Evolutionary conservation across 306 rosid genomes (phyloP).

Genomic region (Potentilla sterilis): DNA sequence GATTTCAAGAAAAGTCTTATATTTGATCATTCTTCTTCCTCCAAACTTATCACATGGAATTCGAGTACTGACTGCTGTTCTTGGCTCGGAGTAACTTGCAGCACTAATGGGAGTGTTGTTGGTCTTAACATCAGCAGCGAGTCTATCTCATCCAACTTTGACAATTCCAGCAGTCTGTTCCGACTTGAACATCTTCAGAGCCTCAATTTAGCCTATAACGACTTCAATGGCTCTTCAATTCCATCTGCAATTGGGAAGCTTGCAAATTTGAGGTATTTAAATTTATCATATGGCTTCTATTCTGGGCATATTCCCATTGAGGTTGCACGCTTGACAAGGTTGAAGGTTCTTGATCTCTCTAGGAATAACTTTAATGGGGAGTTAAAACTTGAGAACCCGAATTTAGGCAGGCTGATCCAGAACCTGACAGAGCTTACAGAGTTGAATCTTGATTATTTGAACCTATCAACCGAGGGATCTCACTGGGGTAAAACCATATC

Average conservation of each 20-base stretch:
- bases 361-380: not conserved
- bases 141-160: not conserved
- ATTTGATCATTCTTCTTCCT: not conserved
- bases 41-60: not conserved
- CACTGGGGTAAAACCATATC: not conserved
- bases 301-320: not conserved
- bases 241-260: slow-evolving; percentile 24
- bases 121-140: not conserved
- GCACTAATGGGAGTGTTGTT: not conserved
- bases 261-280: slow-evolving; percentile 12
- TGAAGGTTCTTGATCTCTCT: not conserved
- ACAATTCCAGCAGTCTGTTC: not conserved
- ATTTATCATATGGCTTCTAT: not conserved
- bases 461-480: not conserved
- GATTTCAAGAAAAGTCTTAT: not conserved
- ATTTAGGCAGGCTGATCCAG: not conserved
- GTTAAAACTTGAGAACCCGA: not conserved
- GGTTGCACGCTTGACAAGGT: not conserved
- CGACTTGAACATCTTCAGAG: not conserved
- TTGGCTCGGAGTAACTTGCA: not conserved
- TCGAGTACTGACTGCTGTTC: not conserved
- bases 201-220: not conserved
- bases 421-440: slow-evolving; percentile 1
- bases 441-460: not conserved
- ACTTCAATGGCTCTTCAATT: slow-evolving; percentile 7